Conservation (phyloP, 2,329 filamentous ascomycete genomes). For the Zasmidium citrigriseum region DNA sequence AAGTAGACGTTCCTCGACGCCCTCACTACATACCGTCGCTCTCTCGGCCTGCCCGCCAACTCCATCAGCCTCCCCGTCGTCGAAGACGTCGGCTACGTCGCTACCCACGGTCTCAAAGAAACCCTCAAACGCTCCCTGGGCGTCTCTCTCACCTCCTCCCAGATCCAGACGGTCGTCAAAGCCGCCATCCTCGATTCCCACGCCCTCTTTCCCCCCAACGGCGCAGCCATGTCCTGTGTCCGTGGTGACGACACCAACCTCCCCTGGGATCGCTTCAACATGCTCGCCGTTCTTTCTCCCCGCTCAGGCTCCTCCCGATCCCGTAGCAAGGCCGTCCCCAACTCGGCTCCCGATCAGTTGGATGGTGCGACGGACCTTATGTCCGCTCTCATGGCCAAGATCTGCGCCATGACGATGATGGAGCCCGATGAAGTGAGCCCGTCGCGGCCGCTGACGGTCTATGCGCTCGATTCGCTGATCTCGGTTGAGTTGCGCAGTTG, state of each 20-base stretch:
- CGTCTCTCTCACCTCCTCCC: background rate
- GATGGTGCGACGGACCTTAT: background rate
- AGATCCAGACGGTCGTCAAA: constrained; percentile 3
- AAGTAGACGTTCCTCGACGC: constrained; percentile 15
- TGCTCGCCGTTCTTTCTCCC: no score
- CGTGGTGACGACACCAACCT: no score
- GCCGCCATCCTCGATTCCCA: constrained; percentile 3
- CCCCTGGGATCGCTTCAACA: no score
- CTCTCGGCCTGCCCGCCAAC: constrained; percentile 45
- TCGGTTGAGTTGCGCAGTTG: constrained; percentile 10
- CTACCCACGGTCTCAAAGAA: background rate
- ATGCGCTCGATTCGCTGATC: constrained; percentile 11
- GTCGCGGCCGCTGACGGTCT: background rate
- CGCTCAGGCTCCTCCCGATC: no score
- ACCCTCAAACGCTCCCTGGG: background rate
- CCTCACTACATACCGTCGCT: constrained; percentile 36
- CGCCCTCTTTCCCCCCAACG: no score
- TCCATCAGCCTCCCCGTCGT: constrained; percentile 58
- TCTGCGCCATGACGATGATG: background rate
- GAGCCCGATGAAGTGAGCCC: background rate
- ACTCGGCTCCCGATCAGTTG: no score
- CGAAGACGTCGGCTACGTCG: constrained; percentile 41
- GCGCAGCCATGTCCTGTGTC: no score
- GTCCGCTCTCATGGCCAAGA: background rate
- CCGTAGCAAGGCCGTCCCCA: no score